Evolutionary conservation across 306 rosid species (phyloP), one percentile per base, ranked within the genome.

Genomic region (Argentina anserina): DNA sequence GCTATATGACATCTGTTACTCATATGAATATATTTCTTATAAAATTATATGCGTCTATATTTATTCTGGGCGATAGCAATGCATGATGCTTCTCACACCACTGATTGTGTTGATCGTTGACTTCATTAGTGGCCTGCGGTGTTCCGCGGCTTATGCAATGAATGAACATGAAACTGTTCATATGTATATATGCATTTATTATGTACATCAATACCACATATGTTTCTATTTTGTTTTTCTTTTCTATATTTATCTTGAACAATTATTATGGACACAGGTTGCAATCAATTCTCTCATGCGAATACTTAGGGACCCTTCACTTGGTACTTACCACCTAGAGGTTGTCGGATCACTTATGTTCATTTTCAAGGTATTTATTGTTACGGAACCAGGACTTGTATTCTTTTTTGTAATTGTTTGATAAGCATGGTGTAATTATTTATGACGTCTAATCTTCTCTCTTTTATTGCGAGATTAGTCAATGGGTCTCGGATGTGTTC

Each of bases 321-420:
- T 94, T 80, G 92, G 90, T 74, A 94, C 84, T 79, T 89, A 91
- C 83, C 99, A 94, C 82, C 78, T 83, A 61, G 89, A 94, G 84
- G 99, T 94, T 81, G 92, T 91, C 66, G 93, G 96, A 68, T 94
- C 99, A 63, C 99, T 94, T 76, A 89, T 94, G 99, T 94, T 91
- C 81, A 89, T 94, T 85, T 94, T 94, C 81, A 94, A 94, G 99
- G 99, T 94, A 88, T 70, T 14, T 37, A 26, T 14, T 55, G 36
- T 50, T 49, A 9, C 68, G 56, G 18, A 53, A 59, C 9, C 18
- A 9, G 49, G 25, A 33, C 31, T 50, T 50, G 34, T 11, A 33
- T 56, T 13, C 39, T 33, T 34, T 34, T 13, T 33, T 8, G 1
- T 23, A 15, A n/a, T 40, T 71, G 31, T 2, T 60, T 7, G 40